phyloP scores from a whole-genome alignment of 495 filamentous ascomycete species.

The Penicillium tannophilum region DNA sequence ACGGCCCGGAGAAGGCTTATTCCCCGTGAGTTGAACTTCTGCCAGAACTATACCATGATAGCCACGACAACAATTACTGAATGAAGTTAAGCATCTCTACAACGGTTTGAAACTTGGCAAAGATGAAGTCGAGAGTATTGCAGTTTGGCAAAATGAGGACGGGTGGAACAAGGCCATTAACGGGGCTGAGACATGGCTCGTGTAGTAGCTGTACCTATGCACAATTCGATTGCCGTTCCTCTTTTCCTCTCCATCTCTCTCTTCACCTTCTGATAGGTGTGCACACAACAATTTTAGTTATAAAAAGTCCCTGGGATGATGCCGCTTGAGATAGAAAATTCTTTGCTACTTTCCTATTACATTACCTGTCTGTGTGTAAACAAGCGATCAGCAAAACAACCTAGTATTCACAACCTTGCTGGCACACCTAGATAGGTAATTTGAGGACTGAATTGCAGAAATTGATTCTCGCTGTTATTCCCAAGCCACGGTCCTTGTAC shows the following conservation, averaged over 20 bases:
- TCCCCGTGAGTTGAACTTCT: slow-evolving; percentile 37
- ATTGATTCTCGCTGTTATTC: not conserved
- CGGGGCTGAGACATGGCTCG: slow-evolving; percentile 44
- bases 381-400: not conserved
- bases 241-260: not conserved
- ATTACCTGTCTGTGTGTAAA: not conserved
- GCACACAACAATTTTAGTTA: not conserved
- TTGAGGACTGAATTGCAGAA: not conserved
- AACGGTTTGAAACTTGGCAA: slow-evolving; percentile 47
- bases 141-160: slow-evolving; percentile 47
- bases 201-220: slow-evolving; percentile 18
- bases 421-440: not conserved
- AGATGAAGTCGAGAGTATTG: slow-evolving; percentile 47
- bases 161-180: slow-evolving; percentile 46
- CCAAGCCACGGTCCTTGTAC: not conserved
- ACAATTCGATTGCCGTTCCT: not conserved
- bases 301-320: no score
- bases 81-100: slow-evolving; percentile 40
- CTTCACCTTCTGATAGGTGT: not conserved
- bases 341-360: not conserved
- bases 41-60: not conserved
- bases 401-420: not conserved
- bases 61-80: slow-evolving; percentile 9
- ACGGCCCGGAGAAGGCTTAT: slow-evolving; percentile 46
- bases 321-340: not conserved